A percentile compares a stretch with the other conserved stretches of the same genome.
Evolutionary conservation across 768 basidiomycete genomes (phyloP).

Genomic region (Suillus plorans): DNA sequence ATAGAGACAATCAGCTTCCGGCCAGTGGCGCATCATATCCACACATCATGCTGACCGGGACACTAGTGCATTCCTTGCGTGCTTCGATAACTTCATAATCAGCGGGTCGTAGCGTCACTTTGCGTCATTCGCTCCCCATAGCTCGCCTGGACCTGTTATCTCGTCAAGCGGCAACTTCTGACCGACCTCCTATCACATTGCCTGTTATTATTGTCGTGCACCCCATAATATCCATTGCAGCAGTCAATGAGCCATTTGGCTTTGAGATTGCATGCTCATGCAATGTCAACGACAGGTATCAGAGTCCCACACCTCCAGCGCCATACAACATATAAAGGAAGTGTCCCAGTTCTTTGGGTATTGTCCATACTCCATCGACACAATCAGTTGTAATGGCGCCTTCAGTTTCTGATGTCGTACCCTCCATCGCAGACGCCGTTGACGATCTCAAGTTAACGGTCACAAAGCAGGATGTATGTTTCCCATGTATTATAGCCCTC

Average conservation of each 20-base stretch:
- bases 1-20: not conserved
- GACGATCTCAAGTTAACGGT: conserved; percentile 10
- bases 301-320: not conserved
- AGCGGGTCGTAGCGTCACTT: not conserved
- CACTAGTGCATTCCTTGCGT: not conserved
- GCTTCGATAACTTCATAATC: not conserved
- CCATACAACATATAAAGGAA: not conserved
- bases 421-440: conserved; percentile 6
- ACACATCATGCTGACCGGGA: not conserved
- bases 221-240: not conserved
- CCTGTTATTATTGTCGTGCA: not conserved
- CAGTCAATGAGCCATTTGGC: conserved; percentile 1
- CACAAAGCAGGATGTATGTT: conserved; percentile 7
- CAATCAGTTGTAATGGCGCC: conserved; percentile 12
- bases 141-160: not conserved
- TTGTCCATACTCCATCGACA: not conserved
- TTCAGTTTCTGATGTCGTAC: conserved; percentile 11
- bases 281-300: not conserved
- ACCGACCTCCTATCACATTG: not conserved
- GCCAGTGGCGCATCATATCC: not conserved
- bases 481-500: not conserved
- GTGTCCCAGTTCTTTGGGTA: not conserved
- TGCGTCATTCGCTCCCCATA: not conserved
- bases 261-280: conserved; percentile 7
- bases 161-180: not conserved